Evolutionary conservation across 352 stramenopile species (phyloP), one percentile per base, ranked within the genome.

Genomic region (Aphanomyces stellatus): DNA sequence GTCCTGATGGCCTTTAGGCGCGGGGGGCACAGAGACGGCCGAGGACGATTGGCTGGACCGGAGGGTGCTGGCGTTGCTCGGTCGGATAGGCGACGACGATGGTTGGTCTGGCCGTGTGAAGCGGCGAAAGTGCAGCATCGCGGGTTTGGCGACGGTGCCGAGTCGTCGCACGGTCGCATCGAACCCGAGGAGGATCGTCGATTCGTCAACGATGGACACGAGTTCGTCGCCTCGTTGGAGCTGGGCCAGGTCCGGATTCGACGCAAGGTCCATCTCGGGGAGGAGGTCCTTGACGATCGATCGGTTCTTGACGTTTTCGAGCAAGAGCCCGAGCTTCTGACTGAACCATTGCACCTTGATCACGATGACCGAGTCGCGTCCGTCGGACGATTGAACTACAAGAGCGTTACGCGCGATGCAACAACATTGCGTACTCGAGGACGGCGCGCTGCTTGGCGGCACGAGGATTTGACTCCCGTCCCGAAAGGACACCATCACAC

Each of bases 141-240:
- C 60, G 5, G 60, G 60, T 3, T 68, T 68, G 4, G 17, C 35
- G 13, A 68, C 31, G 28, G 24, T 24, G 11, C 24, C 10, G 19
- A 68, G 24, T 17, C 48, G 60, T 7, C 22, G 33, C n/a, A 68
- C 34, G 1, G 48, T 43, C 17, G 41, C 60, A 17, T 68, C 60
- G 34, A 68, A 68, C 17, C 60, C 60, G 24, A 61, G 25, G 31
- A 56, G 17, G 48, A 61, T 49, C 41, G 42, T 37, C 3, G 60
- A 68, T 11, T 43, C n/a, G 7, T 68, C 60, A 49, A 59, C 59
- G 51, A 68, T 57, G 5, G 31, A 40, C n/a, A 68, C 46, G 46
- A 68, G 60, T 48, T 68, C 41, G 42, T 68, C 60, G 60, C 51
- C 33, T 4, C 11, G 10, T 19, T 43, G 46, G 51, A 68, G 33